phyloP scores from a whole-genome alignment of 306 rosid genomes.

The Lathyrus aphaca region DNA sequence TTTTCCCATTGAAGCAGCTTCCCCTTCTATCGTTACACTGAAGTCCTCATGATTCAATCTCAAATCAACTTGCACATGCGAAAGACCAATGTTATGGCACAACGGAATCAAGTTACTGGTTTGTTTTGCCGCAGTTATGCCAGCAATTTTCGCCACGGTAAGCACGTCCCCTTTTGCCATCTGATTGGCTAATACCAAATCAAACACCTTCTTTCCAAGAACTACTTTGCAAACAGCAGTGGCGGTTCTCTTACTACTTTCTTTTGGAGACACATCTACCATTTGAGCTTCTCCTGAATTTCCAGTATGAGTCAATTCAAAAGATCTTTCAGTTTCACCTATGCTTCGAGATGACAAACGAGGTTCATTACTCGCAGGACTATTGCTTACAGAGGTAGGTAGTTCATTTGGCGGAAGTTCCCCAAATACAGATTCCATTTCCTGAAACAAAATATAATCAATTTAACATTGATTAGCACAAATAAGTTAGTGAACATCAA shows the following conservation, averaged over 20 bases:
- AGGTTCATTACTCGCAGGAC: conserved; percentile 39
- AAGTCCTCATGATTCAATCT: conserved; percentile 57
- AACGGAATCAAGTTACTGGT: conserved; percentile 83
- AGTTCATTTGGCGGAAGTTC: conserved; percentile 54
- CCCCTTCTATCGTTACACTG: conserved; percentile 80
- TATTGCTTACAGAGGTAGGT: conserved; percentile 49
- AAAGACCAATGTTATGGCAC: conserved; percentile 74
- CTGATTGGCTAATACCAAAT: conserved; percentile 64
- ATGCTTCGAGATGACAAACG: conserved; percentile 33
- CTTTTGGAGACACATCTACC: conserved; percentile 90
- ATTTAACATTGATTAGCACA: conserved; percentile 12
- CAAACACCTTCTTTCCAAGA: conserved; percentile 88
- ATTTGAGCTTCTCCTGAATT: conserved; percentile 81
- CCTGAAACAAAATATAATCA: conserved; percentile 51
- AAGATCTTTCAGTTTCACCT: conserved; percentile 42
- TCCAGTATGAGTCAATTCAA: conserved; percentile 66
- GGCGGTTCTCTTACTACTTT: conserved; percentile 70
- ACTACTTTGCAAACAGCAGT: conserved; percentile 74
- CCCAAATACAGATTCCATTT: conserved; percentile 82
- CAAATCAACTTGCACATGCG: conserved; percentile 71
- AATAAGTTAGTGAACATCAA: conserved; percentile 12
- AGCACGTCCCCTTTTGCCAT: conserved; percentile 90
- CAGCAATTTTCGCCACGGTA: conserved; percentile 82
- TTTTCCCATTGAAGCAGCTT: conserved; percentile 70
- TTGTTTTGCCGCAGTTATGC: conserved; percentile 87